Evolutionary conservation across 176 grass and related monocot genomes (phyloP), one percentile per base, ranked within the genome.

Genomic region (Oryza meyeriana): DNA sequence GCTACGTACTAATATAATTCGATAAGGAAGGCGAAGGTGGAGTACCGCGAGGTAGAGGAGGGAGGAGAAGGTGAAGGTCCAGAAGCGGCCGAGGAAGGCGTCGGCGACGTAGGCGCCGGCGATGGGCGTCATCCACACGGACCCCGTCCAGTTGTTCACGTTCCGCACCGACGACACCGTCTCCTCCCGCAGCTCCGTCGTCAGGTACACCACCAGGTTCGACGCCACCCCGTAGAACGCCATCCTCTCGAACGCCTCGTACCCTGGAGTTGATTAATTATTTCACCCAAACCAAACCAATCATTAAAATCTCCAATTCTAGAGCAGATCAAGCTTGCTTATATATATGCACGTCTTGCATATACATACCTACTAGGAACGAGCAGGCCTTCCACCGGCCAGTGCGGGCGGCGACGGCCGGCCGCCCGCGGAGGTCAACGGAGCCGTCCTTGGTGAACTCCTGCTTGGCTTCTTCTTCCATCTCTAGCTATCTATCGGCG

Each of bases 191-290:
- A 96, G 74, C 57, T 88, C 69, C 32, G 90, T 92, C 64, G 93
- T 96, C 48, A 96, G 72, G 71, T 96, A 96, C 30, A 96, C 88
- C 61, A 92, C 93, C 47, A 96, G 88, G 79, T 96, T 96, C 11
- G 93, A 80, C 42, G 93, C 93, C 40, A 96, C 88, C 0, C 93
- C 90, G 58, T 92, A 96, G 87, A 92, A 96, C 28, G 93, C 93
- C 93, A 96, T 96, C 44, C 93, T 87, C 81, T 96, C 93, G 69
- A 90, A 96, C 28, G 88, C 71, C 77, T 96, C 93, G 32, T 96
- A 96, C 11, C 85, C 93, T 95, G 52, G 52, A 12, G 22, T 8
- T 28, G 2, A 6, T 38, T 42, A 2, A 50, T 20, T 20, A 36
- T 45, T 18, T 48, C 16, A 52, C 14, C 17, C 47, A 16, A 17